A percentile compares a stretch with the other conserved stretches of the same genome.
phyloP scores from a whole-genome alignment of 441 rosid genomes.

The Brassica hybrid region DNA sequence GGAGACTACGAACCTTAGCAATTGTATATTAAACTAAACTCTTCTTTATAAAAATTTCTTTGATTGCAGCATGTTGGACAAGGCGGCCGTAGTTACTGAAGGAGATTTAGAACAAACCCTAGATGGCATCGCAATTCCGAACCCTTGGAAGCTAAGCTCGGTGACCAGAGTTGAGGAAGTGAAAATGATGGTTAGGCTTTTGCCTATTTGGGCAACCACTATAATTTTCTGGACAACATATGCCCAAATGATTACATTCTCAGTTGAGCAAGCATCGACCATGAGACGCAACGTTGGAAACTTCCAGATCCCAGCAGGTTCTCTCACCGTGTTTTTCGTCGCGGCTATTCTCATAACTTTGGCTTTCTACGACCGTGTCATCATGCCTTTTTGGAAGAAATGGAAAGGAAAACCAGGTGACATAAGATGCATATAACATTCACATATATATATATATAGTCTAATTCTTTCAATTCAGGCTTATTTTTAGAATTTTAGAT shows the following conservation, averaged over 20 bases:
- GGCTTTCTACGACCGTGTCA: slow-evolving; percentile 71
- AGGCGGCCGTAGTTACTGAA: slow-evolving; percentile 70
- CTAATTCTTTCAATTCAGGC: not conserved
- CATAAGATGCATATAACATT: not conserved
- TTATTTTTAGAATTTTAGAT: not conserved
- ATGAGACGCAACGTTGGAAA: slow-evolving; percentile 70
- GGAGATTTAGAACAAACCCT: slow-evolving; percentile 55
- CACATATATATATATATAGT: not conserved
- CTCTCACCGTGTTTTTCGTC: slow-evolving; percentile 84
- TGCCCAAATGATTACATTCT: slow-evolving; percentile 94
- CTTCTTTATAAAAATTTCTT: not conserved
- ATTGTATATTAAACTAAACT: not conserved
- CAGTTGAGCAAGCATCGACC: slow-evolving; percentile 89
- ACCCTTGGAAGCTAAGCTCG: slow-evolving; percentile 81
- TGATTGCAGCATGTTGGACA: slow-evolving; percentile 67
- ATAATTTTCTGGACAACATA: slow-evolving; percentile 87
- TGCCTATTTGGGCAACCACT: slow-evolving; percentile 97
- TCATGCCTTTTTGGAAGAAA: slow-evolving; percentile 83
- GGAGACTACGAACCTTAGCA: not conserved
- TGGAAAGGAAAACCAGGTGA: slow-evolving; percentile 90
- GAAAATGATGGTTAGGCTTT: slow-evolving; percentile 75
- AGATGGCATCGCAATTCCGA: slow-evolving; percentile 44
- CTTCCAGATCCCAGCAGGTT: slow-evolving; percentile 89
- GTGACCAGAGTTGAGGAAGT: slow-evolving; percentile 88
- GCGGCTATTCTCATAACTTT: slow-evolving; percentile 68